phyloP scores from a whole-genome alignment of 1,284 basidiomycete species.

The Cerioporus squamosus region DNA sequence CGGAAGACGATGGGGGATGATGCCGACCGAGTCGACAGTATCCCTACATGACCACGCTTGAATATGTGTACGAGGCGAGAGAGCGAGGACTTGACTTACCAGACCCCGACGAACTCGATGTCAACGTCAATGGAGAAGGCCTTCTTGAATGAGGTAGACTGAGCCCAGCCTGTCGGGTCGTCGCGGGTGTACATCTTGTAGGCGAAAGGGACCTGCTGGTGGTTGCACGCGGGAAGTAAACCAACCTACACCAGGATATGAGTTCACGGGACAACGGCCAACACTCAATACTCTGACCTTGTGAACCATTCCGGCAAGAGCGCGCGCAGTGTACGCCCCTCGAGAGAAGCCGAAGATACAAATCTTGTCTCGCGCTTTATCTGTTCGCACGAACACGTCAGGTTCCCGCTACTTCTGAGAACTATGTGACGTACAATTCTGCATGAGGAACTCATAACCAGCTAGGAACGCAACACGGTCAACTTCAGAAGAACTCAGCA shows the following conservation, averaged over 20 bases:
- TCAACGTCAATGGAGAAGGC: conserved; percentile 51
- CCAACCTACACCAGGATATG: conserved; percentile 42
- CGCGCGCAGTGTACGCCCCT: conserved; percentile 61
- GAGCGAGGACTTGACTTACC: conserved; percentile 34
- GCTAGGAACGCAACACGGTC: conserved; percentile 33
- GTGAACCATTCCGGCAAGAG: conserved; percentile 58
- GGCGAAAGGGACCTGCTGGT: conserved; percentile 51
- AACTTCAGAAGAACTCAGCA: too few relatives aligned
- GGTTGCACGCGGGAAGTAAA: conserved; percentile 55
- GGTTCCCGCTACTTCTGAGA: neutral
- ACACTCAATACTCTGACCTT: conserved; percentile 33
- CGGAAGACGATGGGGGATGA: conserved; percentile 48
- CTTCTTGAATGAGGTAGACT: conserved; percentile 44
- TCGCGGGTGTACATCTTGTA: conserved; percentile 45
- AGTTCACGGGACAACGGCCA: neutral
- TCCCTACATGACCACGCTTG: conserved; percentile 37
- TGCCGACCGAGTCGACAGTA: conserved; percentile 52
- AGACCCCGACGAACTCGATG: conserved; percentile 58
- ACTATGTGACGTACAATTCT: conserved; percentile 51
- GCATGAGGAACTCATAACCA: conserved; percentile 68
- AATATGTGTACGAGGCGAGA: neutral
- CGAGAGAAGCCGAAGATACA: conserved; percentile 69
- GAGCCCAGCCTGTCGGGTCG: conserved; percentile 36
- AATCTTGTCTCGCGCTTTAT: conserved; percentile 51
- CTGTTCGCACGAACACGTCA: conserved; percentile 28